Percentiles rank a stretch among this genome's conserved stretches.
Evolutionary conservation across 1,284 basidiomycete genomes (phyloP).

Genomic region (Phylloboletellus chloephorus): DNA sequence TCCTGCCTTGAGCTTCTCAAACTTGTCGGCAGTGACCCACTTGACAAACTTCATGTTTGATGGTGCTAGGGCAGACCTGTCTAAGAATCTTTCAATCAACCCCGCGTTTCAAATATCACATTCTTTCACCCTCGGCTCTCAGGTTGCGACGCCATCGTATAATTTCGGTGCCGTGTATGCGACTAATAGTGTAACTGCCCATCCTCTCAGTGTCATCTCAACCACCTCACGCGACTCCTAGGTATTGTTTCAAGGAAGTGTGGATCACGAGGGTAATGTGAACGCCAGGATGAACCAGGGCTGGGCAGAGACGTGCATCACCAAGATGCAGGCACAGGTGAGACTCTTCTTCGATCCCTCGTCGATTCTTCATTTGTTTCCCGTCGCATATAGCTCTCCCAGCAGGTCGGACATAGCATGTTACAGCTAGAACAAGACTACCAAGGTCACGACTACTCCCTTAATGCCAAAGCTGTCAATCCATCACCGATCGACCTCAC

Average conservation of each 20-base stretch:
- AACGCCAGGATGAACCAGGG: slow-evolving; percentile 88
- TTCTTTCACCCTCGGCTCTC: slow-evolving; percentile 84
- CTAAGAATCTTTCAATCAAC: slow-evolving; percentile 89
- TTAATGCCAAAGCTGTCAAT: slow-evolving; percentile 91
- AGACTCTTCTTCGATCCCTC: slow-evolving; percentile 21
- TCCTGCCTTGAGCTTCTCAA: slow-evolving; percentile 10
- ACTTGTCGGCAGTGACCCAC: slow-evolving; percentile 64
- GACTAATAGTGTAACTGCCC: slow-evolving; percentile 57
- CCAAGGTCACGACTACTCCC: slow-evolving; percentile 81
- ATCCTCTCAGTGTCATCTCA: neutral
- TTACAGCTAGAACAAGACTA: slow-evolving; percentile 94
- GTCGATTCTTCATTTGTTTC: slow-evolving; percentile 14
- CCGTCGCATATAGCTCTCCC: slow-evolving; percentile 46
- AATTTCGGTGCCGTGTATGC: slow-evolving; percentile 95
- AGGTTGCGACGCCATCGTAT: slow-evolving; percentile 75
- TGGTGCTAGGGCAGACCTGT: slow-evolving; percentile 92
- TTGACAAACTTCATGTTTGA: slow-evolving; percentile 96
- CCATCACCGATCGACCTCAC: slow-evolving; percentile 84
- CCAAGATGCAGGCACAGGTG: slow-evolving; percentile 90
- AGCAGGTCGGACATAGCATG: slow-evolving; percentile 78
- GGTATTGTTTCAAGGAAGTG: slow-evolving; percentile 89
- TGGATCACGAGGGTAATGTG: slow-evolving; percentile 91
- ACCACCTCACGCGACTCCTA: slow-evolving; percentile 33
- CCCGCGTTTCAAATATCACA: slow-evolving; percentile 99
- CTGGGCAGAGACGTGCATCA: slow-evolving; percentile 76